A percentile compares a stretch with the other conserved stretches of the same genome.
Conservation (phyloP, 257 asterid species). For the Solanum virginianum region DNA sequence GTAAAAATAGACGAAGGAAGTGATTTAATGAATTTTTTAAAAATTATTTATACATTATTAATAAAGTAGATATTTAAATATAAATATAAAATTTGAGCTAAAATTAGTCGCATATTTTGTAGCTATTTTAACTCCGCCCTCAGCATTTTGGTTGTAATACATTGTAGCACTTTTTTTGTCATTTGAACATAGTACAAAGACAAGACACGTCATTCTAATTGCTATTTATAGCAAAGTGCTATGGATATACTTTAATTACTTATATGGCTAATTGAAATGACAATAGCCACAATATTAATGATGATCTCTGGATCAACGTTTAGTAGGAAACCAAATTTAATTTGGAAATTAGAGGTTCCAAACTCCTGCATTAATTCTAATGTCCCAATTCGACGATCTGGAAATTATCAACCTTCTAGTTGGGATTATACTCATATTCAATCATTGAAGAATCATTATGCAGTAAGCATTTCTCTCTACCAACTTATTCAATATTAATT, state of each 20-base stretch:
- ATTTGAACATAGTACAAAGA: too few species aligned
- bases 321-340: background rate
- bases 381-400: slow-evolving; percentile 15
- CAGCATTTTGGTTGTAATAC: too few species aligned
- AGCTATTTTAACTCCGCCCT: too few species aligned
- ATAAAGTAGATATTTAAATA: too few species aligned
- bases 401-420: slow-evolving; percentile 28
- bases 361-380: background rate
- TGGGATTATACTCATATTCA: slow-evolving; percentile 29
- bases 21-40: too few species aligned
- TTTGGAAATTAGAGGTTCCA: background rate
- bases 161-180: too few species aligned
- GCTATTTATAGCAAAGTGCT: background rate
- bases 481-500: background rate
- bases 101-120: too few species aligned
- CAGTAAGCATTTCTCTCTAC: slow-evolving; percentile 2
- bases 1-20: too few species aligned
- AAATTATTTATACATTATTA: too few species aligned
- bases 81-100: too few species aligned
- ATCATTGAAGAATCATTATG: slow-evolving; percentile 16
- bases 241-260: background rate
- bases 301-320: background rate
- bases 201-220: background rate
- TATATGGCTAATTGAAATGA: background rate
- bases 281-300: background rate